phyloP scores from a whole-genome alignment of 257 asterid genomes.

The Eustoma russellianum region DNA sequence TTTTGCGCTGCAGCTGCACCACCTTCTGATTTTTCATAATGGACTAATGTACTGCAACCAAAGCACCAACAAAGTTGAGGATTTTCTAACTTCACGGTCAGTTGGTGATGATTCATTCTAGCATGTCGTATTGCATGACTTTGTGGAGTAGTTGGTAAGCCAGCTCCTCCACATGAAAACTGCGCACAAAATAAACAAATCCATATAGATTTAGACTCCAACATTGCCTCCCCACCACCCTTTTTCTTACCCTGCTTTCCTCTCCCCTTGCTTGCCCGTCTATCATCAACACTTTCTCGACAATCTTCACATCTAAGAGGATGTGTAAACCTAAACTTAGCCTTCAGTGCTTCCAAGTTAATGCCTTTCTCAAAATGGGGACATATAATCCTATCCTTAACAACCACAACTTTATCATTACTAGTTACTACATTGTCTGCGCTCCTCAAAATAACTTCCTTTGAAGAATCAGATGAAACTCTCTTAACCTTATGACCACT shows the following conservation, averaged over 20 bases:
- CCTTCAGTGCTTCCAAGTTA: conserved; percentile 47
- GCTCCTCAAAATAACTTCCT: conserved; percentile 15
- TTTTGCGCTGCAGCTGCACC: conserved; percentile 26
- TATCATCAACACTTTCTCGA: conserved; percentile 45
- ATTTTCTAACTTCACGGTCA: conserved; percentile 58
- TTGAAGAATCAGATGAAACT: conserved; percentile 26
- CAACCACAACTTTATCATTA: conserved; percentile 23
- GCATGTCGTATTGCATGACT: conserved; percentile 86
- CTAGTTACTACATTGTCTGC: conserved; percentile 22
- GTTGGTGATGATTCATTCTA: conserved; percentile 48
- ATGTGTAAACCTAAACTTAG: conserved; percentile 36
- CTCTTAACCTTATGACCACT: conserved; percentile 53
- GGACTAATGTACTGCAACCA: conserved; percentile 42
- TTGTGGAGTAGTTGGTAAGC: conserved; percentile 63
- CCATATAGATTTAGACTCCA: conserved; percentile 60
- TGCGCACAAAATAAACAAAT: conserved; percentile 77
- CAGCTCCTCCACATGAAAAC: conserved; percentile 83
- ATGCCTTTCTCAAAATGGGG: conserved; percentile 55
- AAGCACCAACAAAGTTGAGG: conserved; percentile 74
- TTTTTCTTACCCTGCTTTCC: conserved; percentile 58
- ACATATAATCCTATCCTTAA: conserved; percentile 44
- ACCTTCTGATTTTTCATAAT: conserved; percentile 42
- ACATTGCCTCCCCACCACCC: conserved; percentile 38
- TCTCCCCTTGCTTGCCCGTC: conserved; percentile 45
- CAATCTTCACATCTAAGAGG: conserved; percentile 64